Percentiles rank a stretch among this genome's conserved stretches.
These are phyloP conservation scores for Oidium heveae DNA, from an alignment of 2,329 filamentous ascomycete genomes.

Conservation along the genomic window DNA sequence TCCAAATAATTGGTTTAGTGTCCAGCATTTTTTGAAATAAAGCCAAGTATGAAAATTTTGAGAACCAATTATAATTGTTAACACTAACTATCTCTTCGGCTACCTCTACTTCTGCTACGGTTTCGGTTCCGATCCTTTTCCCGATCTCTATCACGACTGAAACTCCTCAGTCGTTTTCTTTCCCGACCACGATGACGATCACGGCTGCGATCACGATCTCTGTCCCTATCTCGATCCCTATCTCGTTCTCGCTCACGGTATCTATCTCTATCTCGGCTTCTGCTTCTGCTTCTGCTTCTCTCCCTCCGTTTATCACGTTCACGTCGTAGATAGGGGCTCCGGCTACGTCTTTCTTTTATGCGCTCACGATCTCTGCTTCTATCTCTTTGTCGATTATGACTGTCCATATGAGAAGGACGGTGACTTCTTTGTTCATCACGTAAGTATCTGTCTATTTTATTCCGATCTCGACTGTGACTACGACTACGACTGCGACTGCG, in stretches of 20 bases:
- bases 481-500: constrained; percentile 5
- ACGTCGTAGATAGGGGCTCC: constrained; percentile 3
- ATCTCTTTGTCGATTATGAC: constrained; percentile 4
- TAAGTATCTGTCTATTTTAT: background rate
- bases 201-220: background rate
- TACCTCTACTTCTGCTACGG: constrained; percentile 1
- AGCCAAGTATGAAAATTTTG: no score
- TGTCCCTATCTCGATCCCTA: constrained; percentile 5
- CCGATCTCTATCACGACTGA: constrained; percentile 6
- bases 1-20: no score
- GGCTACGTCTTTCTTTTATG: constrained; percentile 5
- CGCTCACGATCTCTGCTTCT: constrained; percentile 6
- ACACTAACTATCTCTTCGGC: background rate
- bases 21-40: no score
- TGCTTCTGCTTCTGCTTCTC: constrained; percentile 4
- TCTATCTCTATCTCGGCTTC: constrained; percentile 2
- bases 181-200: constrained; percentile 5
- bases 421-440: constrained; percentile 7
- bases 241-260: constrained; percentile 8
- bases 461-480: constrained; percentile 4
- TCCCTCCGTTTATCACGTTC: constrained; percentile 5
- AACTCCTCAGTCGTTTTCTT: constrained; percentile 5
- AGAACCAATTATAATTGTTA: no score
- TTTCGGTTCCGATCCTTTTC: constrained; percentile 4
- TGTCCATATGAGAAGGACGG: constrained; percentile 5